Evolutionary conservation across 257 asterid species (phyloP), one percentile per base, ranked within the genome.

Genomic region (Jaltomata sinuosa): DNA sequence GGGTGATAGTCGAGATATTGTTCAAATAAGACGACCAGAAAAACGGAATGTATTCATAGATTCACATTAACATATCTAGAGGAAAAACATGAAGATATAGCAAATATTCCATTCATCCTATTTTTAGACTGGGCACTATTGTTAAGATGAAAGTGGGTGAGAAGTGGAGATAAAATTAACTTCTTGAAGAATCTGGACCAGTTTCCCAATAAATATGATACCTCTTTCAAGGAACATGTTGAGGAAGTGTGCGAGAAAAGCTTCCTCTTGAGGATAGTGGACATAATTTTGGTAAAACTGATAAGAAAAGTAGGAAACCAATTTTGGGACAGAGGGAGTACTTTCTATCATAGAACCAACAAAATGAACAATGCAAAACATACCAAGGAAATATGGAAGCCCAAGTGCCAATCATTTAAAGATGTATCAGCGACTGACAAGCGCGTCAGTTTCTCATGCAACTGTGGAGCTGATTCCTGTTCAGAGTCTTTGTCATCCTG

Each of bases 331-430:
- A 29, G 81, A 49, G 61, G 40, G 81, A 27, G 10, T 27, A 40
- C 72, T 80, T 84, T 67, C 69, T 5, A 62, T 67, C 21, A 27
- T 5, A 84, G 57, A 40, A 74, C 81, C 84, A 64, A 34, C 52
- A 79, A 29, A 50, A 86, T 38, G 36, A 83, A 80, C 78, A 81
- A 83, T 42, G 54, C 62, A 85, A 86, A n/a, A 72, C 52, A 65
- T 93, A 91, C 99, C 97, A 93, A 94, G 81, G 94, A 91, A 68
- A 97, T 92, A 87, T 97, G 99, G 91, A 95, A 97, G 54, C 98
- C 98, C 31, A 94, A 86, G 89, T 95, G 99, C 99, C 99, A 97
- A 86, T 95, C 99, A 38, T 92, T 90, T 85, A 95, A 86, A 64
- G 97, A 90, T 78, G 82, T 91, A 83, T 95, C 97, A 54, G 89